Percentiles rank a stretch among this genome's conserved stretches.
Conservation (phyloP, 768 basidiomycete genomes). For the Trametes meyenii region DNA sequence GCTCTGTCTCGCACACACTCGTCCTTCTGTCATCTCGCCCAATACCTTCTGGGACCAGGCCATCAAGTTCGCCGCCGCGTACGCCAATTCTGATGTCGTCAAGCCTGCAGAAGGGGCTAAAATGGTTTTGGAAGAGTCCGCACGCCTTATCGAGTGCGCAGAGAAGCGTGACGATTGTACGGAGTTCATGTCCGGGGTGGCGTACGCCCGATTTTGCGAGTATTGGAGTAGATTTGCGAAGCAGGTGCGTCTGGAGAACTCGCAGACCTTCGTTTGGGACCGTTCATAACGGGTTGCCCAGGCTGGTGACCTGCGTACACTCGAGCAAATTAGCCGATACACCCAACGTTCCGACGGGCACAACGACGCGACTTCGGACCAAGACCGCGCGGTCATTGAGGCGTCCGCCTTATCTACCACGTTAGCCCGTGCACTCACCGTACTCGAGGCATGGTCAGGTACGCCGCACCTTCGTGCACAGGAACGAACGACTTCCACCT, state of each 20-base stretch:
- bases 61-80: constrained; percentile 51
- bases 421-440: constrained; percentile 48
- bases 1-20: constrained; percentile 50
- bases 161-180: constrained; percentile 40
- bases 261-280: background rate
- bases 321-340: constrained; percentile 46
- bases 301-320: constrained; percentile 29
- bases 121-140: constrained; percentile 47
- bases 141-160: constrained; percentile 45
- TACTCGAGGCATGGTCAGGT: constrained; percentile 40
- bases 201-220: constrained; percentile 69
- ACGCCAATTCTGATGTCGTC: constrained; percentile 26
- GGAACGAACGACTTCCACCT: too few relatives aligned
- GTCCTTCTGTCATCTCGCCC: constrained; percentile 49
- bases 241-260: constrained; percentile 44
- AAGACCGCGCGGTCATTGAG: constrained; percentile 38
- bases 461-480: background rate
- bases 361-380: constrained; percentile 24
- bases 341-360: background rate
- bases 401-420: constrained; percentile 40
- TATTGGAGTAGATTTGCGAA: constrained; percentile 72
- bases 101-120: constrained; percentile 38
- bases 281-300: constrained; percentile 35
- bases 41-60: constrained; percentile 73
- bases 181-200: constrained; percentile 49